Base-by-base conservation (phyloP, 2,329 filamentous ascomycete species). In the Diaporthe sp. region DNA sequence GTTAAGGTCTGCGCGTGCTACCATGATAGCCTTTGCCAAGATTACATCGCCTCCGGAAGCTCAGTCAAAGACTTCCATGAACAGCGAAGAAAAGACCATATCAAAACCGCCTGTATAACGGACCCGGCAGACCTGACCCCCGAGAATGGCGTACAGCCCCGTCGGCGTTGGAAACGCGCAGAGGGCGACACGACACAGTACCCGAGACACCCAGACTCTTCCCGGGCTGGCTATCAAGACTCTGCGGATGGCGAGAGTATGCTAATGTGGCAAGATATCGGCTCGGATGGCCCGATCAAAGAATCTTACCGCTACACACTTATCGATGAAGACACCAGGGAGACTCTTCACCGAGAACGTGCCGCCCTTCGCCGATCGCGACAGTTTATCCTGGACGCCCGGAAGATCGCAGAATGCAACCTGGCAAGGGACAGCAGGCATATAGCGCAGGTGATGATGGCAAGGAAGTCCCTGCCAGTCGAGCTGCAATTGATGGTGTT, bases 361-460 rank as follows among this genome's bases (percentile, higher is more conserved):
- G 56, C 25, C 17, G 30, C 32, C 10, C 70, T 68, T 37, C 70
- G 47, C 27, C 70, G 70, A 22, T 72, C 70, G 59, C 58, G 58
- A 39, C 70, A 72, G 25, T 72, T 72, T 13, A 10, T 72, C 25
- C 32, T 72, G 58, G 70, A 72, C 27, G 47, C 70, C 22, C 70
- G 70, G 4, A 68, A 47, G 25, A 47, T 72, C 17, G 70, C 44
- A 32, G 13, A 17, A 25, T 13, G 17, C 10, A 32, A 53, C 35
- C 39, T 59, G 2, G 56, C 55, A 22, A 35, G 27, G 12, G 73
- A 74, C 4, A 35, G 44, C 32, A 53, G 25, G 17, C 39, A 53
- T 55, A 9, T 58, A 32, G 73, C 69, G 12, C 51, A 59, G n/a
- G 5, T 19, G 22, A 37, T 27, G 10, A 42, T 72, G 59, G 44